Evolutionary conservation across 352 stramenopile species (phyloP), one percentile per base, ranked within the genome.

Genomic region (Phytophthora syringae): DNA sequence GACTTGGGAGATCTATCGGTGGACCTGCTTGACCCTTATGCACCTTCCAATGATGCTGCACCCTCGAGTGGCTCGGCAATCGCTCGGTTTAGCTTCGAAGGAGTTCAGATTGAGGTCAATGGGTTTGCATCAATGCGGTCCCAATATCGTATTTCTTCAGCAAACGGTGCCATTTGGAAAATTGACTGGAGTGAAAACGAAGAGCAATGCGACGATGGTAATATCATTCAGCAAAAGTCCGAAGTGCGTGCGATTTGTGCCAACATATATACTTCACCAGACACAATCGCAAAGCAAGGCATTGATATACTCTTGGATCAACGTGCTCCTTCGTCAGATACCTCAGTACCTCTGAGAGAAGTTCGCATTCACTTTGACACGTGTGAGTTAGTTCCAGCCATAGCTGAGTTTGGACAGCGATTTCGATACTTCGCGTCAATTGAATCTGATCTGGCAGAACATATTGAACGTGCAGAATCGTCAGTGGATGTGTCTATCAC

Each of bases 361-460:
- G 57, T 88, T 24, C 80, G 77, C 5, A 70, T 93, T 16, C 80
- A 93, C 36, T 63, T 91, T 12, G 80, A 91, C 39, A 79, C 70
- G 3, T 90, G 80, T 25, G 80, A 85, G 12, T 39, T 91, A 5
- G 69, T 79, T 12, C 84, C 82, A 11, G 58, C 74, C 7, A 78
- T 89, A 15, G 52, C 83, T 3, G 74, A 84, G 22, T 72, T 92
- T 25, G 74, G 76, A 5, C 72, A 80, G 36, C 65, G 82, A 6
- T 32, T 82, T 5, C 65, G 75, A 39, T 78, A 81, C 2, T 88
- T 90, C 28, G 36, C 88, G 21, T 71, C 70, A 3, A 72, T 79
- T n/a, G 60, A 86, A 36, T 75, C 79, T 3, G 54, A 65, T 3
- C 54, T 89, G 30, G 56, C 57, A 7, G 60, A 70, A 2, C 84